These are phyloP conservation scores for Keithomyces neogunnii DNA, from an alignment of 2,329 filamentous ascomycete genomes.

Conservation along the genomic window DNA sequence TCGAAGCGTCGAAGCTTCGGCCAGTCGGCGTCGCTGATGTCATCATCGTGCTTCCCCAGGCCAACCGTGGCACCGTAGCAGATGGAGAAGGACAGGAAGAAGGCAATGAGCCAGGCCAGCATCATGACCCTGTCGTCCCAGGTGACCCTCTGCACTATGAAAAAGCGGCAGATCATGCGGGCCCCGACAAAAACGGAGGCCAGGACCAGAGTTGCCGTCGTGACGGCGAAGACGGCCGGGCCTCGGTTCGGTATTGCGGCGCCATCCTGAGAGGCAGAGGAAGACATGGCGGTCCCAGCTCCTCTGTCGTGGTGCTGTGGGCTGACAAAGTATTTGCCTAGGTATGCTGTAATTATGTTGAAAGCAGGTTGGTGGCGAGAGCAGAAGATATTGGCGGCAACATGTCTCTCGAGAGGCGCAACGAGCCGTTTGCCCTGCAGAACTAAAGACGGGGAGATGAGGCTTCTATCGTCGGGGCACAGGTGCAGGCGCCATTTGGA, in stretches of 20 bases:
- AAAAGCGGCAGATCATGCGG: slow-evolving; percentile 63
- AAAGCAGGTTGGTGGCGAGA: neutral
- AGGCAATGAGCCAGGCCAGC: slow-evolving; percentile 65
- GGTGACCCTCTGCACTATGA: slow-evolving; percentile 62
- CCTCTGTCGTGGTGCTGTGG: too few relatives aligned
- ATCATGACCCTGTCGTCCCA: slow-evolving; percentile 79
- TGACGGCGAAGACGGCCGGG: slow-evolving; percentile 59
- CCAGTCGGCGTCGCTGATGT: slow-evolving; percentile 46
- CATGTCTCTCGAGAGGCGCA: slow-evolving; percentile 1
- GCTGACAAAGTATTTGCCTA: too few relatives aligned
- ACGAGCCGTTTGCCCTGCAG: neutral
- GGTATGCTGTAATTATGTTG: too few relatives aligned
- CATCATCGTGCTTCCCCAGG: slow-evolving; percentile 56
- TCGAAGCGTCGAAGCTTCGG: slow-evolving; percentile 47
- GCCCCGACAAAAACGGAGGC: slow-evolving; percentile 68
- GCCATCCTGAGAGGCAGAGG: slow-evolving; percentile 3
- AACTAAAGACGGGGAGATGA: neutral
- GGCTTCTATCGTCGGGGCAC: neutral
- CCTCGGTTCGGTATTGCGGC: slow-evolving; percentile 39
- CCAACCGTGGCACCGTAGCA: slow-evolving; percentile 55
- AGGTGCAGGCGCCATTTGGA: neutral
- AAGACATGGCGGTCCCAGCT: slow-evolving; percentile 6
- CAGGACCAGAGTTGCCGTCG: slow-evolving; percentile 58
- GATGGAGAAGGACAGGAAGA: slow-evolving; percentile 60
- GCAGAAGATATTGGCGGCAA: neutral